Evolutionary conservation across 805 yeast species (phyloP), one percentile per base, ranked within the genome.

Genomic region (Candida silvatica): DNA sequence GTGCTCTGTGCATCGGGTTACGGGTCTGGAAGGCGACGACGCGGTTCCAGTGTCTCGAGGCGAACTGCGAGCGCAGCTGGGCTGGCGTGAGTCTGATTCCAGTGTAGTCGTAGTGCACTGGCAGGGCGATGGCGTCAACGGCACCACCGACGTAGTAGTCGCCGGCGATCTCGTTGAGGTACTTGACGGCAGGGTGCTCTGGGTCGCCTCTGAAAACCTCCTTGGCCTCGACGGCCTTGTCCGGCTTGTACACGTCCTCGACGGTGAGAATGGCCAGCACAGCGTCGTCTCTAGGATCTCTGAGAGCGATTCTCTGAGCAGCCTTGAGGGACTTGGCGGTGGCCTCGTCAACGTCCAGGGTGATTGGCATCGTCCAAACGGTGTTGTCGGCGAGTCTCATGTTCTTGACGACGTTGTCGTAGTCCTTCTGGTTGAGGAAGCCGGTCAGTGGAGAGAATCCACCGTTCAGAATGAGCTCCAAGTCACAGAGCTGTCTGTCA

Each of bases 1-100:
- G 97, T 23, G 97, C 97, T 59, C 97, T 78, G 62, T 88, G 97
- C 97, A 88, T 90, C 47, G 97, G 97, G 67, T 88, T 88, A 67
- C 97, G 77, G 29, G 97, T 88, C 67, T 88, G 97, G 80, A 88
- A 88, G 23, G 97, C 97, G 32, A 88, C 97, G 37, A 88, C 83
- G 51, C 77, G 70, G 51, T 75, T 71, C 97, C 97, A 88, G 46
- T 84, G 80, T 56, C 81, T 77, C 50, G 74, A 72, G 41, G 64
- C 59, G 54, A 90, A 90, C 65, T 88, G 95, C 17, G 77, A 62
- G 62, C 97, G 78, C 51, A 88, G 71, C 62, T 87, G 94, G 19
- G 85, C 76, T 20, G 97, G 97, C 19, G 95, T 83, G 63, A 80
- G 80, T 59, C 97, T 77, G 45, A 80, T 68, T 35, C 80, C 90